phyloP scores from a whole-genome alignment of 495 filamentous ascomycete species.

The Podospora conica region DNA sequence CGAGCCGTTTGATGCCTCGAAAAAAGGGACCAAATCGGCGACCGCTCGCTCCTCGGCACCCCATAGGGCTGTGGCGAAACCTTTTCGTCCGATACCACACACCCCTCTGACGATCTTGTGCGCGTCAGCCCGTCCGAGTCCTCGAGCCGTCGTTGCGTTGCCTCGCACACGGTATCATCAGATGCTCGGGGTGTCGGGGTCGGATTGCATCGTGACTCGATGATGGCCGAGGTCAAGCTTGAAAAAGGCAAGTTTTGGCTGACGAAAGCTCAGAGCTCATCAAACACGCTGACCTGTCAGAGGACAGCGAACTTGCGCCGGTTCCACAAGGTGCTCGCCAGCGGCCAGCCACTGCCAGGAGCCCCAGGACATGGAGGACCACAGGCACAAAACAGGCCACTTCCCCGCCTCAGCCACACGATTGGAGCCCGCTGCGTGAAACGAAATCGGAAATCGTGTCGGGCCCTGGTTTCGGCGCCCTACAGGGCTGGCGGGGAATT shows the following conservation, averaged over 20 bases:
- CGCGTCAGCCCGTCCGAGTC: neutral
- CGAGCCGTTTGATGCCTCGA: neutral
- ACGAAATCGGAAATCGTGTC: neutral
- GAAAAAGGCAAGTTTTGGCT: neutral
- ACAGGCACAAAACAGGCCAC: too few relatives aligned
- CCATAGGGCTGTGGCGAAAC: neutral
- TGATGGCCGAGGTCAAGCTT: neutral
- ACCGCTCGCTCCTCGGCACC: too few relatives aligned
- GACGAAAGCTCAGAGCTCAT: too few relatives aligned
- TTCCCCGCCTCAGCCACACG: neutral
- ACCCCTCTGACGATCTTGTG: neutral
- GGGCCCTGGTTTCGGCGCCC: conserved; percentile 2
- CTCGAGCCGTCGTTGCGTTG: too few relatives aligned
- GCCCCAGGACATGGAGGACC: too few relatives aligned
- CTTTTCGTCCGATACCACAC: neutral
- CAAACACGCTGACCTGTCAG: neutral
- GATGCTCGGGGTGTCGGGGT: neutral
- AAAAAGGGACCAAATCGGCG: neutral
- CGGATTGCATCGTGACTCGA: neutral
- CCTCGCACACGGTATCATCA: neutral
- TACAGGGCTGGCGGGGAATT: conserved; percentile 9
- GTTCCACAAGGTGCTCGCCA: too few relatives aligned
- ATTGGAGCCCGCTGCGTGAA: neutral
- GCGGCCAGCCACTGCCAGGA: too few relatives aligned
- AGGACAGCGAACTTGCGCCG: neutral